Base-by-base conservation (phyloP, 2,329 filamentous ascomycete genomes). In the Elsinoe necatrix region DNA sequence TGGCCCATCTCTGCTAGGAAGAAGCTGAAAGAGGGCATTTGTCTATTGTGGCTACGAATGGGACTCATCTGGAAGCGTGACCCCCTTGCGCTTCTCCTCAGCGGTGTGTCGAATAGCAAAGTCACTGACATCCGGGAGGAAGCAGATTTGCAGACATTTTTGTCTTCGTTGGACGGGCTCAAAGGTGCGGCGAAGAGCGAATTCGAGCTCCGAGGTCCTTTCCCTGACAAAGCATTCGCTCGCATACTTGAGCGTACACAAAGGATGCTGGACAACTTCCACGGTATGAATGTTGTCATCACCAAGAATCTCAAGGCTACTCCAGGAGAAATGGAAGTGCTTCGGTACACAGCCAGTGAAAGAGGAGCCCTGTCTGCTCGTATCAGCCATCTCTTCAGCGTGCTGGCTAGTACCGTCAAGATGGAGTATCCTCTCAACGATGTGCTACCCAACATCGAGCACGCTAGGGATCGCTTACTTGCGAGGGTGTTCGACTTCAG, bases 11-110 rank as follows among this genome's bases (percentile, higher is more conserved):
- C 89, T 29, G 93, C 90, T 1, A 81, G 93, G 42, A 79, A 80
- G 61, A 95, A 95, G 71, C 84, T 97, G 64, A 89, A 93, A 66
- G 86, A 95, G 65, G 92, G 92, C 1, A 78, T 96, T 9, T 88
- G 89, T 25, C 77, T 95, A n/a, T 76, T 98, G 11, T 97, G 93
- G 81, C 78, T 98, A 5, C 88, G 95, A 58, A 91, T 98, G 83
- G 89, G 90, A 14, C 79, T 98, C 31, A 91, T 97, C 62, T 98
- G 93, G 93, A 95, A 92, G 72, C 83, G 91, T 43, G 92, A 95
- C 7, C 93, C 93, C 0, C 75, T 98, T 21, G 85, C 87, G 3
- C 82, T 85, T 5, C 78, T 95, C 12, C 67, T 77, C 1, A 66
- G 70, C 2, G 72, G 72, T 60, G 60, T 65, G 35, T 67, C 69